phyloP scores from a whole-genome alignment of 768 basidiomycete species.

The Suillus weaverae region DNA sequence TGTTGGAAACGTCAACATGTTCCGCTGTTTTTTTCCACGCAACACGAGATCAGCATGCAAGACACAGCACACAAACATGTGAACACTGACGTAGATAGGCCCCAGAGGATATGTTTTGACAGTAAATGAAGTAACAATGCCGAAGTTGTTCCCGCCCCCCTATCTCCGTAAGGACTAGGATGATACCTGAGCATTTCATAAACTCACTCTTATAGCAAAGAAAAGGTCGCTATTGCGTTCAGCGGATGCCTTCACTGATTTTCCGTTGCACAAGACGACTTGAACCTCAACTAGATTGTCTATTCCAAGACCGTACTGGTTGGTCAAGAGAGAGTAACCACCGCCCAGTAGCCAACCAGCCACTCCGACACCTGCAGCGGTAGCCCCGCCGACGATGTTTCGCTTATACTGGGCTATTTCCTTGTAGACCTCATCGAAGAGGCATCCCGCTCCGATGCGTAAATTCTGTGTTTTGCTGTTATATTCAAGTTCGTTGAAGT shows the following conservation, averaged over 20 bases:
- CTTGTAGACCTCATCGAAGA: constrained; percentile 31
- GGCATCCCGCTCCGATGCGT: constrained; percentile 27
- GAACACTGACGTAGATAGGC: constrained; percentile 7
- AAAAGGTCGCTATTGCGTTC: constrained; percentile 35
- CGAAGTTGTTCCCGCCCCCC: constrained; percentile 30
- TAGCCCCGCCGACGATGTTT: constrained; percentile 27
- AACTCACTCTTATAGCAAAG: constrained; percentile 32
- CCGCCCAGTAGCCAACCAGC: constrained; percentile 35
- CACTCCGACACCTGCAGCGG: constrained; percentile 28
- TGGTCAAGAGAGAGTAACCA: constrained; percentile 36
- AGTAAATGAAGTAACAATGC: constrained; percentile 26
- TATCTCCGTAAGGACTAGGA: constrained; percentile 1
- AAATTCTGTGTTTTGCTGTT: constrained; percentile 16
- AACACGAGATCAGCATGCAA: neutral
- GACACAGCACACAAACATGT: neutral
- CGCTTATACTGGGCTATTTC: constrained; percentile 10
- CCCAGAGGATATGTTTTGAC: constrained; percentile 19
- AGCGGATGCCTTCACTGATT: constrained; percentile 4
- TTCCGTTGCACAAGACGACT: constrained; percentile 33
- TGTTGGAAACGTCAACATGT: constrained; percentile 6
- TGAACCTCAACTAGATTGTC: constrained; percentile 33
- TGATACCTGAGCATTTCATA: neutral
- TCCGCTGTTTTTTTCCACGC: constrained; percentile 7
- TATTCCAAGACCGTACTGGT: constrained; percentile 32
- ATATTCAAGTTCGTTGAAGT: constrained; percentile 24